A percentile compares a stretch with the other conserved stretches of the same genome.
These are phyloP conservation scores for Neopestalotiopsis sp. DNA, from an alignment of 2,329 filamentous ascomycete species.

Conservation along the genomic window DNA sequence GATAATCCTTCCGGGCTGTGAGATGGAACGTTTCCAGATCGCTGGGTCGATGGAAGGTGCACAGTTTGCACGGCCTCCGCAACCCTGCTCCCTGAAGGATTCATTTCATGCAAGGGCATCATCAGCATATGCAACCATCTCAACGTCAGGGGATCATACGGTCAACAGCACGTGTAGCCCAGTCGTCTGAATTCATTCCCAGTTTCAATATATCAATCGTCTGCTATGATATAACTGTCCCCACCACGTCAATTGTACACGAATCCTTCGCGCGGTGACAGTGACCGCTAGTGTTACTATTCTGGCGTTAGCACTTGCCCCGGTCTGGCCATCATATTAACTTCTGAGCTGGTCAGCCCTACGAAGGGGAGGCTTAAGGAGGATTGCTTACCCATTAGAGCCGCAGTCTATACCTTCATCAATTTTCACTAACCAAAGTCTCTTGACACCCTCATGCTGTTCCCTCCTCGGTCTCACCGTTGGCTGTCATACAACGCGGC, in stretches of 20 bases:
- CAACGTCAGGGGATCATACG: background rate
- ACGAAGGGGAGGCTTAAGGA: background rate
- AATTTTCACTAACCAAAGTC: background rate
- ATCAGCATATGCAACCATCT: background rate
- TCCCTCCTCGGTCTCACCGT: background rate
- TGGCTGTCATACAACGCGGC: background rate
- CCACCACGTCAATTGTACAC: background rate
- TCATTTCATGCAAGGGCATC: background rate
- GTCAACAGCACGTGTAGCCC: background rate
- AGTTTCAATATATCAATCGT: background rate
- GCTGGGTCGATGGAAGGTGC: background rate
- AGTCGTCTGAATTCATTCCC: background rate
- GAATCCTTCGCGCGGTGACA: background rate
- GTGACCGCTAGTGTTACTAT: slow-evolving; percentile 1
- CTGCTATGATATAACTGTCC: background rate
- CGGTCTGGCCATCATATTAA: background rate
- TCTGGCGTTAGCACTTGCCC: background rate
- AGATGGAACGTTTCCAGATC: background rate
- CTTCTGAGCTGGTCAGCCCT: background rate
- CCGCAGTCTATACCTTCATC: background rate
- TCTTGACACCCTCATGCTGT: background rate
- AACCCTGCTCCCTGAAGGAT: background rate
- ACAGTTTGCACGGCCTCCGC: background rate
- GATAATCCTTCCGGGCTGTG: background rate
- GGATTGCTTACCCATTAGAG: background rate